A percentile compares a stretch with the other conserved stretches of the same genome.
phyloP scores from a whole-genome alignment of 306 rosid species.

The Glycine tomentella region DNA sequence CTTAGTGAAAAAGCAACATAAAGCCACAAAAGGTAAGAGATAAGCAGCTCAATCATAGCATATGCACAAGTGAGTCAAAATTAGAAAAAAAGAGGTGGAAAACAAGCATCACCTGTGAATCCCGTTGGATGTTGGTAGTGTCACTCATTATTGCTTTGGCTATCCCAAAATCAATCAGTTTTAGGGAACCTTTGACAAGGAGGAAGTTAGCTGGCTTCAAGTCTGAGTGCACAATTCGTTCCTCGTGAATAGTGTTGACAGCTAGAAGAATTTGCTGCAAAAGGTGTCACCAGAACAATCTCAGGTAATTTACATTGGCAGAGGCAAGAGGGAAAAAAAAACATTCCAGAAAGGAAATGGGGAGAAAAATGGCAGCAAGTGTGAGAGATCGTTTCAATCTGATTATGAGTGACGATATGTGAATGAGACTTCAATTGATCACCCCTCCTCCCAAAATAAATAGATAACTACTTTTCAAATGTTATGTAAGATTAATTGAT shows the following conservation, averaged over 20 bases:
- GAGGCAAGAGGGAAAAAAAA: background rate
- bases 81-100: constrained; percentile 2
- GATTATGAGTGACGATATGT: background rate
- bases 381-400: background rate
- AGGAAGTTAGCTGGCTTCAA: constrained; percentile 99
- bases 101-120: constrained; percentile 77
- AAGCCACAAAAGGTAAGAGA: background rate
- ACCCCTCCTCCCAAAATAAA: background rate
- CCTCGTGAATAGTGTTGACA: constrained; percentile 94
- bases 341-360: background rate
- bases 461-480: background rate
- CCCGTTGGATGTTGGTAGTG: constrained; percentile 96
- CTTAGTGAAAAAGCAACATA: background rate
- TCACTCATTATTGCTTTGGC: constrained; percentile 98
- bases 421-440: constrained; percentile 10
- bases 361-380: constrained; percentile 25
- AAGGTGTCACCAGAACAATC: constrained; percentile 37
- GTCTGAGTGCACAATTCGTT: constrained; percentile 97
- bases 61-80: background rate
- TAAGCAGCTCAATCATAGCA: background rate
- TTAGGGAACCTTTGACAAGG: constrained; percentile 93
- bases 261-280: constrained; percentile 95
- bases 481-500: background rate
- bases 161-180: constrained; percentile 95
- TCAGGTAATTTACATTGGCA: constrained; percentile 36